Base-by-base conservation (phyloP, 176 grass and related monocot species). In the Urochloa ruziziensis region DNA sequence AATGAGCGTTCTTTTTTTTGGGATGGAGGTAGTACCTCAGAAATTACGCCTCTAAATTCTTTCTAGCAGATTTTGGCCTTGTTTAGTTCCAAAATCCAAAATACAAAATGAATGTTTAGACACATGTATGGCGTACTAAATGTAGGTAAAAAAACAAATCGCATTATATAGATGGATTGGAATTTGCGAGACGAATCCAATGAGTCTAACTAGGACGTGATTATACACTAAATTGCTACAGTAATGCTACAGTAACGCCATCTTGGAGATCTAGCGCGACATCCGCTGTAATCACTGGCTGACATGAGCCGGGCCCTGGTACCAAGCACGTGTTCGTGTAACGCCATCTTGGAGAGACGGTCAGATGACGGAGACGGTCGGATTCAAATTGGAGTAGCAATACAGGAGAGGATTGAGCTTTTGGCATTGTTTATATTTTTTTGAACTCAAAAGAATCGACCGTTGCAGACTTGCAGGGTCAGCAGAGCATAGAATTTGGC, bases 381-480 rank as follows among this genome's bases (percentile, higher is more conserved):
- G 37, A 60, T 84, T 84, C 83, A 85, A 78, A 61, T 60, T 77
- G 17, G 23, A 43, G 13, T 1, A 12, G 57, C 57, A 28, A 4
- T 6, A 6, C 60, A 62, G 13, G 60, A 62, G 60, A 62, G 60
- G 13, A 16, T 7, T 30, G 60, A 62, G 15, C 60, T 62, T 54
- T 14, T 58, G 1, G 28, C 2, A 34, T 57, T 62, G 59, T 24
- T 70, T 60, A 57, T 67, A 42, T 17, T 59, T 60, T 37, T 78
- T 79, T 24, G 40, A 36, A 62, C 42, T 4, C 4, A 58, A 54
- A 63, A 54, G 32, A 63, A 51, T 54, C 34, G 57, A 80, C 84
- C 77, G 84, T 86, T 86, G 67, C 27, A 48, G 51, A n/a, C n/a
- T n/a, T n/a, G n/a, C 39, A 40, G 61, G 29, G 5, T 11, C 34